Conservation (phyloP, 768 basidiomycete genomes). For the Aureoboletus auriporus region DNA sequence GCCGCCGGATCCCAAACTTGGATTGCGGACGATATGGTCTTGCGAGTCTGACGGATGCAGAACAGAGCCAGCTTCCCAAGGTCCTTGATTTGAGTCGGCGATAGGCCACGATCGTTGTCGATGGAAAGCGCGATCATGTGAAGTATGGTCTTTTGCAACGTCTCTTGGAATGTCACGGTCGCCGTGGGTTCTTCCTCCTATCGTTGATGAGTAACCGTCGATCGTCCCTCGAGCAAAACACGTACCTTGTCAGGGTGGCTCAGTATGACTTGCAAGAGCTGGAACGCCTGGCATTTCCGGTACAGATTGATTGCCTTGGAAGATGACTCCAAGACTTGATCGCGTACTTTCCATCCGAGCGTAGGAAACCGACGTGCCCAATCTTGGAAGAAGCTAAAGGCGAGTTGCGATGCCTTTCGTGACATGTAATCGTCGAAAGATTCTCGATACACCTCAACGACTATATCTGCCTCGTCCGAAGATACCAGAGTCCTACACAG, state of each 20-base stretch:
- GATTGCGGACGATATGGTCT: constrained; percentile 37
- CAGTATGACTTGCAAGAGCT: constrained; percentile 63
- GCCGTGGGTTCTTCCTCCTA: constrained; percentile 41
- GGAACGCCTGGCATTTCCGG: constrained; percentile 70
- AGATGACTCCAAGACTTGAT: constrained; percentile 53
- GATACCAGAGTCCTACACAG: constrained; percentile 50
- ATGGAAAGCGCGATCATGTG: constrained; percentile 47
- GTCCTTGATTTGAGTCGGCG: constrained; percentile 71
- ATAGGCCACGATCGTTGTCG: constrained; percentile 42
- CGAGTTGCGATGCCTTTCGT: constrained; percentile 76
- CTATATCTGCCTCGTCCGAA: constrained; percentile 34
- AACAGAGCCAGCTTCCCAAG: constrained; percentile 65
- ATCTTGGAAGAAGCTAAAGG: constrained; percentile 72
- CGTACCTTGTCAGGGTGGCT: constrained; percentile 35
- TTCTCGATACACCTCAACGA: constrained; percentile 53
- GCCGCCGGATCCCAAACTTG: constrained; percentile 55
- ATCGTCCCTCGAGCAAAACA: neutral
- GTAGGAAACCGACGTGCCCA: constrained; percentile 64
- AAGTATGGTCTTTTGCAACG: constrained; percentile 47
- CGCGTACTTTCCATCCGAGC: constrained; percentile 62
- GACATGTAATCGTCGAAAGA: constrained; percentile 75
- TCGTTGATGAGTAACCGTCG: constrained; percentile 7
- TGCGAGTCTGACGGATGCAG: constrained; percentile 56
- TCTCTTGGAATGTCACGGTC: constrained; percentile 40
- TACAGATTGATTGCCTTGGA: constrained; percentile 69